Percentiles rank a stretch among this genome's conserved stretches.
Evolutionary conservation across 1,284 basidiomycete species (phyloP).

Genomic region (Boletus austroedulis): DNA sequence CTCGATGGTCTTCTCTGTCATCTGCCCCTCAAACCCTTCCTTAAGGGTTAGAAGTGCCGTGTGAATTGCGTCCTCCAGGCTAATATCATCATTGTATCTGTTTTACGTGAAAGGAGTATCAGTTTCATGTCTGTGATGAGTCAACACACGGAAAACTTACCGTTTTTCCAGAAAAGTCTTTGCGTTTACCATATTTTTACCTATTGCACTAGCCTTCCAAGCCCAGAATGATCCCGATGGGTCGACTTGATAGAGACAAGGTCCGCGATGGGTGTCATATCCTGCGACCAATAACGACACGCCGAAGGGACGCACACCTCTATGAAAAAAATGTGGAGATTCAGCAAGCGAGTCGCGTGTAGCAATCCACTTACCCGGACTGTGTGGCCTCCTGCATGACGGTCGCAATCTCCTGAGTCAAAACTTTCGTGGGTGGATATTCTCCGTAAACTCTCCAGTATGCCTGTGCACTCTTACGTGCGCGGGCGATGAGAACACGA

Average conservation of each 20-base stretch:
- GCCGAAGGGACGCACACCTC: slow-evolving; percentile 97
- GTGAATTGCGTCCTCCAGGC: slow-evolving; percentile 98
- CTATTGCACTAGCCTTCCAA: slow-evolving; percentile 99
- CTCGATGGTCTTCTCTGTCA: slow-evolving; percentile 99
- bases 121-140: slow-evolving; percentile 20
- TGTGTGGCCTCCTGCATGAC: slow-evolving; percentile 99
- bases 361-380: slow-evolving; percentile 69
- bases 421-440: slow-evolving; percentile 95
- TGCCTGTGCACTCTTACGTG: slow-evolving; percentile 95
- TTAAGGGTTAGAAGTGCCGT: slow-evolving; percentile 98
- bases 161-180: slow-evolving; percentile 99
- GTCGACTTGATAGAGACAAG: slow-evolving; percentile 96
- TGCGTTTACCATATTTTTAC: slow-evolving; percentile 99
- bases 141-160: slow-evolving; percentile 47
- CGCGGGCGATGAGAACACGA: slow-evolving; percentile 88
- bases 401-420: slow-evolving; percentile 96
- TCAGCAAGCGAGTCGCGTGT: slow-evolving; percentile 30
- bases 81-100: slow-evolving; percentile 99
- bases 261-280: slow-evolving; percentile 90
- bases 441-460: slow-evolving; percentile 99
- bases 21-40: slow-evolving; percentile 98
- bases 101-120: slow-evolving; percentile 37
- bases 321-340: slow-evolving; percentile 42
- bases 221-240: slow-evolving; percentile 99
- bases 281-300: slow-evolving; percentile 96